Conservation (phyloP, 2,329 filamentous ascomycete species). For the Paraphaeosphaeria minitans region DNA sequence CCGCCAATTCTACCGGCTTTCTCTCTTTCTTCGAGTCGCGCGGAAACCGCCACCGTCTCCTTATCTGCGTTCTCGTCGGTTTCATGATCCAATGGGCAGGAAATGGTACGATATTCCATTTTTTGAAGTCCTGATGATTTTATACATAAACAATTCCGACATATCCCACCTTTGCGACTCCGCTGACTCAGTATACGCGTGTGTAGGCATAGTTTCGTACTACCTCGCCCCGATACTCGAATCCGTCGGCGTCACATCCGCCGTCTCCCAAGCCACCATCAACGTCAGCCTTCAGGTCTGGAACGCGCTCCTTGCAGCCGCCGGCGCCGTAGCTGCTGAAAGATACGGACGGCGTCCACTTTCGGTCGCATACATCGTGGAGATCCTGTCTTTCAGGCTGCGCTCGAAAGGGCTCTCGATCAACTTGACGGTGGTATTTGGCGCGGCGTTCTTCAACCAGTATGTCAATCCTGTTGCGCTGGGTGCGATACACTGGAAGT, state of each 20-base stretch:
- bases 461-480: conserved; percentile 63
- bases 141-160: no score
- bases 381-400: conserved; percentile 40
- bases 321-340: conserved; percentile 49
- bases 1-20: conserved; percentile 12
- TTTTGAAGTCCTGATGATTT: no score
- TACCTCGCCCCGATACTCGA: conserved; percentile 45
- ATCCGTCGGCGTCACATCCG: conserved; percentile 45
- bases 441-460: conserved; percentile 25
- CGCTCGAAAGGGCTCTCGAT: conserved; percentile 16
- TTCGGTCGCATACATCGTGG: conserved; percentile 33
- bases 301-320: conserved; percentile 43
- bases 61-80: conserved; percentile 44
- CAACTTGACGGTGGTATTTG: conserved; percentile 3
- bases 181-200: no score
- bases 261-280: conserved; percentile 43
- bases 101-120: no score
- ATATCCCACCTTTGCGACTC: no score
- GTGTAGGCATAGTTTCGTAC: conserved; percentile 46
- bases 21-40: conserved; percentile 27
- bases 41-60: conserved; percentile 45
- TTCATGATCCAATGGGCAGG: conserved; percentile 48
- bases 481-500: conserved; percentile 55
- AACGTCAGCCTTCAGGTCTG: conserved; percentile 48
- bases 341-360: conserved; percentile 48